Conservation (phyloP, 78 protist species). For the Tieghemostelium lacteum region DNA sequence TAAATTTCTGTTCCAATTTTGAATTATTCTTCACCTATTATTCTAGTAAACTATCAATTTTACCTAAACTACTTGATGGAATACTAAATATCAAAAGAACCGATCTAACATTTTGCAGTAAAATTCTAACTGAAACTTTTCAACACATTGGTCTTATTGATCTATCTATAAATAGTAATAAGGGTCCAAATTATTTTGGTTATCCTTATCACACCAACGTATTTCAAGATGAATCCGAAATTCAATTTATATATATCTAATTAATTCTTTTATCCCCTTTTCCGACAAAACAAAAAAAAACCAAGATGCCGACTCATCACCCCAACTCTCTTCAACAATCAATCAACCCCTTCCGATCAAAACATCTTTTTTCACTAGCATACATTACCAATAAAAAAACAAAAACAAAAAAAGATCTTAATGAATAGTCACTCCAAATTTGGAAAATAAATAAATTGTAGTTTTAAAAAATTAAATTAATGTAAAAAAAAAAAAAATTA, state of each 20-base stretch:
- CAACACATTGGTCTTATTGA: neutral
- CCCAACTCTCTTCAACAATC: neutral
- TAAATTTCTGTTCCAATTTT: constrained; percentile 7
- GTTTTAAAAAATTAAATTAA: too few species aligned
- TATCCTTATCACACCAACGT: neutral
- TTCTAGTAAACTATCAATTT: neutral
- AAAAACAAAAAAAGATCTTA: too few species aligned
- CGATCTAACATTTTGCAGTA: constrained; percentile 8
- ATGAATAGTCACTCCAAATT: too few species aligned
- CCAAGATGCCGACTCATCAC: neutral
- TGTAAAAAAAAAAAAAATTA: too few species aligned
- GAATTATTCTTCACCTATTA: constrained; percentile 8
- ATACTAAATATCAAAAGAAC: neutral
- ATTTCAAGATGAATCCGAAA: constrained; percentile 20
- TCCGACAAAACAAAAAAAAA: neutral
- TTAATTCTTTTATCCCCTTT: neutral
- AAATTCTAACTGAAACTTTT: constrained; percentile 16
- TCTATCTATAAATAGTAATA: neutral
- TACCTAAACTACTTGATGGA: neutral
- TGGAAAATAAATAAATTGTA: too few species aligned
- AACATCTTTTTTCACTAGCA: too few species aligned
- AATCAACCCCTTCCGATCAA: too few species aligned
- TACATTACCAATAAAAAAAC: too few species aligned
- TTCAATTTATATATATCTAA: neutral
- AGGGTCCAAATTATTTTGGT: constrained; percentile 15